These are phyloP conservation scores for Thalia dealbata DNA, from an alignment of 176 grass and related monocot species.

Conservation along the genomic window DNA sequence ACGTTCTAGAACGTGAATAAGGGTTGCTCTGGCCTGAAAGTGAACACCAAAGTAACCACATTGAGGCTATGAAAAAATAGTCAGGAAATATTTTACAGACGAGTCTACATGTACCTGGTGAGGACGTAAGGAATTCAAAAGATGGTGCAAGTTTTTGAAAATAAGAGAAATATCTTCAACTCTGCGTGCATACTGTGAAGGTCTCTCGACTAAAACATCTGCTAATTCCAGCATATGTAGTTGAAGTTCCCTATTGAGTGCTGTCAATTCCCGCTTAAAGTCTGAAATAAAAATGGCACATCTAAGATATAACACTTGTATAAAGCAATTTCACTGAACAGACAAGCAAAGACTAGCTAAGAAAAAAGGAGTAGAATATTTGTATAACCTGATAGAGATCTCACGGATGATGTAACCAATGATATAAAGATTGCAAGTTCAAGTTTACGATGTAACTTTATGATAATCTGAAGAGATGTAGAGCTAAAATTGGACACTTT, in stretches of 20 bases:
- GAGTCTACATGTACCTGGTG: constrained; percentile 43
- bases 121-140: constrained; percentile 77
- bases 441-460: background rate
- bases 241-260: constrained; percentile 88
- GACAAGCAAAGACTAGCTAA: background rate
- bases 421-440: background rate
- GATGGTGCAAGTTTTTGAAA: constrained; percentile 80
- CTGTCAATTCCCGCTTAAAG: constrained; percentile 76
- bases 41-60: background rate
- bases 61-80: background rate
- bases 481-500: background rate
- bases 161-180: constrained; percentile 90
- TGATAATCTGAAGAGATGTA: background rate
- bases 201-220: constrained; percentile 83
- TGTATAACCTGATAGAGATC: too few relatives aligned
- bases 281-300: constrained; percentile 37
- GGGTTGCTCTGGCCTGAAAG: constrained; percentile 70
- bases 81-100: background rate
- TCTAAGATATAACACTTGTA: constrained; percentile 6
- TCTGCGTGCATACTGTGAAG: constrained; percentile 81
- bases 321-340: background rate
- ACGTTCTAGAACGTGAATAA: constrained; percentile 84
- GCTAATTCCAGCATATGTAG: constrained; percentile 90
- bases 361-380: too few relatives aligned
- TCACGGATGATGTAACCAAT: too few relatives aligned